phyloP scores from a whole-genome alignment of 257 asterid species.

The Solanum virginianum region DNA sequence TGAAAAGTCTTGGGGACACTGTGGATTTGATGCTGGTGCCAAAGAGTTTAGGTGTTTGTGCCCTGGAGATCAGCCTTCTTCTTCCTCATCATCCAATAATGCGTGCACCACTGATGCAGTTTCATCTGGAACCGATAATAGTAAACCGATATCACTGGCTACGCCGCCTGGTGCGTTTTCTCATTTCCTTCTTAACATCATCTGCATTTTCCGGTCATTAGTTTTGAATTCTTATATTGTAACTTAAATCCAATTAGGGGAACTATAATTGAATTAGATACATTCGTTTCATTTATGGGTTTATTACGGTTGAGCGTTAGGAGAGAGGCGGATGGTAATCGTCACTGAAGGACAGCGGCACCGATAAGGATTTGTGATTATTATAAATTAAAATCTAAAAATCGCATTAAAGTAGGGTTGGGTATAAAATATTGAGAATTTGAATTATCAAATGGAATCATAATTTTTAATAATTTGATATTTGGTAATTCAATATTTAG shows the following conservation, averaged over 20 bases:
- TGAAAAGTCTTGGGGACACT: constrained; percentile 36
- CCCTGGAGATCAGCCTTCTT: constrained; percentile 12
- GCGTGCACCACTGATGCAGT: neutral
- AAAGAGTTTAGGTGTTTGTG: constrained; percentile 36
- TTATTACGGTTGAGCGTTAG: neutral
- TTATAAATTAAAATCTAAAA: too few relatives aligned
- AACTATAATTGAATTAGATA: neutral
- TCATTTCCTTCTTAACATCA: neutral
- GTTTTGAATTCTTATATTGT: neutral
- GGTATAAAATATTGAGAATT: too few relatives aligned
- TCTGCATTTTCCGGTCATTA: neutral
- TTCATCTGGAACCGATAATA: neutral
- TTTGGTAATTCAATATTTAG: too few relatives aligned
- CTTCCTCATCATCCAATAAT: neutral
- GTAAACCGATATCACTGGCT: neutral
- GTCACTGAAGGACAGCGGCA: neutral
- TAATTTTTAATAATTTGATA: too few relatives aligned
- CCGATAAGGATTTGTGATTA: neutral
- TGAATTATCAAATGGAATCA: too few relatives aligned
- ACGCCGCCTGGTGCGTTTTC: neutral
- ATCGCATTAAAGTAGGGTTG: too few relatives aligned
- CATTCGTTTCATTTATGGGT: neutral
- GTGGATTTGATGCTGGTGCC: constrained; percentile 20
- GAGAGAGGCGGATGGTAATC: neutral
- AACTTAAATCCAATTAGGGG: neutral